phyloP scores from a whole-genome alignment of 2,329 filamentous ascomycete species.

The Diaporthe sp. region DNA sequence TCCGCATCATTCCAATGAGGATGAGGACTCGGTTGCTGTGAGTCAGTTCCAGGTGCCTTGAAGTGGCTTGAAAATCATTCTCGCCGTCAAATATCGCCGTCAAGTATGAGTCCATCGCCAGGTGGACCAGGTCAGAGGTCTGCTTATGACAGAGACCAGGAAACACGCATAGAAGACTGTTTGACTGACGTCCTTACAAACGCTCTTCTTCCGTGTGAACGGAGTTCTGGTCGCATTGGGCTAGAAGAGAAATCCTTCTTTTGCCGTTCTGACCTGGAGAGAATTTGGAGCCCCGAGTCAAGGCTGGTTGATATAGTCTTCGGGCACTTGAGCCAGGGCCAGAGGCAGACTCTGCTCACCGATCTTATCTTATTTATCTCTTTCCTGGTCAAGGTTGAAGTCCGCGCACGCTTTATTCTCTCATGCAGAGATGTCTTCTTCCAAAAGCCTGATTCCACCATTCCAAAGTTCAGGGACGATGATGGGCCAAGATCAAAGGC shows the following conservation, averaged over 20 bases:
- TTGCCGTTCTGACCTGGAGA: conserved; percentile 25
- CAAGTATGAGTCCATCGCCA: background rate
- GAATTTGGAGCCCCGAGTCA: background rate
- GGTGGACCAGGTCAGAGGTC: background rate
- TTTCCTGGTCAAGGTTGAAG: conserved; percentile 21
- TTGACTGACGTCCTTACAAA: background rate
- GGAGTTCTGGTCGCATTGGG: background rate
- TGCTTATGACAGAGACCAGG: background rate
- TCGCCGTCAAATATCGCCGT: background rate
- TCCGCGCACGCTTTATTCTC: background rate
- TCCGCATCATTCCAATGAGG: background rate
- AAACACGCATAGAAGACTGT: conserved; percentile 4
- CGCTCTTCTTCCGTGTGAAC: background rate
- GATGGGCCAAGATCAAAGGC: background rate
- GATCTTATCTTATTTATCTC: conserved; percentile 28
- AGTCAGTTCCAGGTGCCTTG: background rate
- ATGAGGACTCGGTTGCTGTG: background rate
- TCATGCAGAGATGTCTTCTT: conserved; percentile 11
- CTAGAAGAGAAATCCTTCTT: conserved; percentile 23
- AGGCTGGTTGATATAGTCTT: conserved; percentile 7
- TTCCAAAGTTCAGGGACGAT: conserved; percentile 9
- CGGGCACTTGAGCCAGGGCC: conserved; percentile 6
- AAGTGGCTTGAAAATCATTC: background rate
- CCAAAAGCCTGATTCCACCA: background rate
- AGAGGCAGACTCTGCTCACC: background rate